These are phyloP conservation scores for Extremus antarcticus DNA, from an alignment of 495 filamentous ascomycete genomes.

Conservation along the genomic window DNA sequence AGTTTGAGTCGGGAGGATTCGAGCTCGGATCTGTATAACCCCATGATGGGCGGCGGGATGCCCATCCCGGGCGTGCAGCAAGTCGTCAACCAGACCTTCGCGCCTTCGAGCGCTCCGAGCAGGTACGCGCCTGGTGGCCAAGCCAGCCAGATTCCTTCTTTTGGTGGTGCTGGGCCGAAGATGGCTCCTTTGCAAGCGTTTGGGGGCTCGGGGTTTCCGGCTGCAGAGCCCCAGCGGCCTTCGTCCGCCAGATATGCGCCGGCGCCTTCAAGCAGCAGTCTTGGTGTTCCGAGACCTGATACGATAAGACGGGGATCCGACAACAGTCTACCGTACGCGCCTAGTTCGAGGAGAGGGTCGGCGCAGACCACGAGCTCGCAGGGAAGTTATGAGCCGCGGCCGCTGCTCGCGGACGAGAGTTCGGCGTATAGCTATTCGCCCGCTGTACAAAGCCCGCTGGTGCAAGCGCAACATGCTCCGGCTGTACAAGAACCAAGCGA, in stretches of 20 bases:
- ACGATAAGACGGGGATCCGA: conserved; percentile 2
- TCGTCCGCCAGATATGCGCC: neutral
- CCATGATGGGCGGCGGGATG: conserved; percentile 7
- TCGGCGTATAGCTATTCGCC: conserved; percentile 10
- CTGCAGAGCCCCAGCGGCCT: conserved; percentile 1
- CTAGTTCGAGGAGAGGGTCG: conserved; percentile 15
- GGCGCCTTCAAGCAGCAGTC: conserved; percentile 3
- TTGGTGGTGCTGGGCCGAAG: neutral
- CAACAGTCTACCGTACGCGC: conserved; percentile 9
- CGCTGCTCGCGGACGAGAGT: conserved; percentile 8
- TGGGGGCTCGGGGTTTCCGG: neutral
- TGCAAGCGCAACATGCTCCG: neutral
- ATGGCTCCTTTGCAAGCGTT: neutral
- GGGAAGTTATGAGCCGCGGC: conserved; percentile 16
- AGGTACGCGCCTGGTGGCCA: neutral
- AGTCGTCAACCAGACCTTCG: neutral
- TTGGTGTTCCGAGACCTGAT: conserved; percentile 10
- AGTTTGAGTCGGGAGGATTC: conserved; percentile 72
- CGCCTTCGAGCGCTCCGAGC: neutral
- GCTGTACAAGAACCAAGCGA: neutral
- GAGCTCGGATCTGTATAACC: conserved; percentile 59
- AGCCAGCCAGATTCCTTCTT: neutral
- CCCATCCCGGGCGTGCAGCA: neutral
- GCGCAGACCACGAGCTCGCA: conserved; percentile 14
- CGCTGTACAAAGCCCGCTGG: neutral